phyloP scores from a whole-genome alignment of 495 filamentous ascomycete genomes.

The Penicillium roqueforti region DNA sequence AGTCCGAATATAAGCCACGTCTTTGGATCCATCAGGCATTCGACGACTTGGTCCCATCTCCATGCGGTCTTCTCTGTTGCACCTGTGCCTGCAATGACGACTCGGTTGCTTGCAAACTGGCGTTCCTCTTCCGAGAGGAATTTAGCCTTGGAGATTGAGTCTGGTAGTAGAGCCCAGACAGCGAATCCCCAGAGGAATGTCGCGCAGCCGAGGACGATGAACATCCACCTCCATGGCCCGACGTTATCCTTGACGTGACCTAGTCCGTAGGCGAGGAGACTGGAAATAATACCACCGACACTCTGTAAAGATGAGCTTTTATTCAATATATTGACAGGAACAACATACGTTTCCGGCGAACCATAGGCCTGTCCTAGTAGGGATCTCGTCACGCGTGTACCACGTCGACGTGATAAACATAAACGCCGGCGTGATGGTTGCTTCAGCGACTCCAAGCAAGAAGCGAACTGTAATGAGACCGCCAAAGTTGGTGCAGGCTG shows the following conservation, averaged over 20 bases:
- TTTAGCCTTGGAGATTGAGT: conserved; percentile 56
- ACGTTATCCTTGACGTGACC: conserved; percentile 49
- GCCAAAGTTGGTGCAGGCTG: conserved; percentile 35
- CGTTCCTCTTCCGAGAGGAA: conserved; percentile 56
- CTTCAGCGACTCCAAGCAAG: conserved; percentile 50
- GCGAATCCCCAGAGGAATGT: conserved; percentile 55
- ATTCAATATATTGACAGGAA: neutral
- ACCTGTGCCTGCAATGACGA: conserved; percentile 34
- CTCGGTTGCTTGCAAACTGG: conserved; percentile 49
- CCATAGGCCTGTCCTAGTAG: conserved; percentile 57
- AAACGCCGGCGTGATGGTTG: conserved; percentile 43
- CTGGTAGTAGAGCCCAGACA: conserved; percentile 52
- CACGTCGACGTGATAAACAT: conserved; percentile 42
- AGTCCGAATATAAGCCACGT: conserved; percentile 59
- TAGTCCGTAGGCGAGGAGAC: conserved; percentile 54
- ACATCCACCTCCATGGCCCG: conserved; percentile 51
- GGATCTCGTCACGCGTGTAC: conserved; percentile 56
- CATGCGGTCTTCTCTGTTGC: conserved; percentile 55
- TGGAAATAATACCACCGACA: conserved; percentile 52
- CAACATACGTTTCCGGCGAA: conserved; percentile 50
- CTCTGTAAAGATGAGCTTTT: conserved; percentile 22
- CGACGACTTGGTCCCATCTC: conserved; percentile 49
- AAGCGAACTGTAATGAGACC: conserved; percentile 41
- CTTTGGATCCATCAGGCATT: conserved; percentile 53
- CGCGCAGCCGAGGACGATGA: conserved; percentile 48